Percentiles rank a stretch among this genome's conserved stretches.
Evolutionary conservation across 306 rosid genomes (phyloP).

Genomic region (Boehmeria nivea): DNA sequence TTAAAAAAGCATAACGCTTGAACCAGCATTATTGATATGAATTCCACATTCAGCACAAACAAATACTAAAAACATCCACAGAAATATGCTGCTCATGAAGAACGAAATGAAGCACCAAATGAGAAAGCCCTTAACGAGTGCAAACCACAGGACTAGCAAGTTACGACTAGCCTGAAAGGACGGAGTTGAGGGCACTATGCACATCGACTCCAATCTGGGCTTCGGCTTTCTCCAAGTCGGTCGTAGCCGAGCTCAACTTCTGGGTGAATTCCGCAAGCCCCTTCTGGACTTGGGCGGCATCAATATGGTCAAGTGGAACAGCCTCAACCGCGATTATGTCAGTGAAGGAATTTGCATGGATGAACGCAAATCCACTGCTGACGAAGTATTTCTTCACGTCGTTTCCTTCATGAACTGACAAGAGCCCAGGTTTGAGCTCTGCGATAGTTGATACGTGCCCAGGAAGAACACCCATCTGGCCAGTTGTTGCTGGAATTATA

Average conservation of each 20-base stretch:
- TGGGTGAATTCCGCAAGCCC: constrained; percentile 93
- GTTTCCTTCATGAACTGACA: constrained; percentile 78
- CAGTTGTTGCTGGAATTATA: constrained; percentile 91
- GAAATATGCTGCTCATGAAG: constrained; percentile 33
- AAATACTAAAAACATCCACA: constrained; percentile 20
- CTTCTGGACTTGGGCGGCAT: constrained; percentile 71
- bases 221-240: constrained; percentile 96
- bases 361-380: constrained; percentile 89
- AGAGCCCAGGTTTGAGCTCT: constrained; percentile 88
- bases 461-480: constrained; percentile 99
- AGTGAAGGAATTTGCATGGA: constrained; percentile 85
- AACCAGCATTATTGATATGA: constrained; percentile 26
- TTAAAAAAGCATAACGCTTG: neutral
- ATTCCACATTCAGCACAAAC: constrained; percentile 40
- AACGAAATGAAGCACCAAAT: constrained; percentile 27
- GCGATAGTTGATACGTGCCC: constrained; percentile 98
- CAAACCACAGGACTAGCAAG: constrained; percentile 17
- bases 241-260: constrained; percentile 83
- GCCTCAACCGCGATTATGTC: constrained; percentile 90
- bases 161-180: constrained; percentile 54
- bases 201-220: constrained; percentile 96
- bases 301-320: constrained; percentile 71
- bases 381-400: constrained; percentile 73
- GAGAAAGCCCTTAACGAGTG: constrained; percentile 16
- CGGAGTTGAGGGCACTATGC: constrained; percentile 78